Percentiles rank a stretch among this genome's conserved stretches.
phyloP scores from a whole-genome alignment of 768 basidiomycete species.

The Inosperma sp. region DNA sequence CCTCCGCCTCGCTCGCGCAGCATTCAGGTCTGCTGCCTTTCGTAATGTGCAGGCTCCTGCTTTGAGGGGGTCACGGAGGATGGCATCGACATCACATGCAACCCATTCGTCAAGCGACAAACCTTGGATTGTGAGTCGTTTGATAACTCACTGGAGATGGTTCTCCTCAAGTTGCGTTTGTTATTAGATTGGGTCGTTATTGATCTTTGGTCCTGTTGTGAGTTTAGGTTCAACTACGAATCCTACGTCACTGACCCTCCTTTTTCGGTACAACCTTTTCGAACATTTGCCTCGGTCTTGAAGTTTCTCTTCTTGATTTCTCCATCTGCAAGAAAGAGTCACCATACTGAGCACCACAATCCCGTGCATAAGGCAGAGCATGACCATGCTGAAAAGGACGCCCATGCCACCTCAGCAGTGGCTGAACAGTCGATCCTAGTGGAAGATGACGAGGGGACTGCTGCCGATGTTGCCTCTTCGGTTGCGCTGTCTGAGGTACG shows the following conservation, averaged over 20 bases:
- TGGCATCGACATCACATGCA: slow-evolving; percentile 33
- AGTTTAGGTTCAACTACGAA: slow-evolving; percentile 15
- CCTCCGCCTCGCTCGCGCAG: slow-evolving; percentile 35
- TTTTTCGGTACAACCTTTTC: not conserved
- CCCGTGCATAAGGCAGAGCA: slow-evolving; percentile 35
- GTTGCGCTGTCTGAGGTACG: slow-evolving; percentile 31
- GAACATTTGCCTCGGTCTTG: not conserved
- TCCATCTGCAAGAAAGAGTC: slow-evolving; percentile 35
- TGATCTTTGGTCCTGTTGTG: slow-evolving; percentile 40
- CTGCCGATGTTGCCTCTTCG: slow-evolving; percentile 34
- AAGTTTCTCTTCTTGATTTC: slow-evolving; percentile 42
- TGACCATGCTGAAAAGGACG: slow-evolving; percentile 18
- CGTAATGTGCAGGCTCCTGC: slow-evolving; percentile 26
- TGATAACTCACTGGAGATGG: slow-evolving; percentile 10
- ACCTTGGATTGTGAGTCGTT: slow-evolving; percentile 41
- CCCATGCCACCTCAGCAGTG: slow-evolving; percentile 14
- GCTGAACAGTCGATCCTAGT: slow-evolving; percentile 23
- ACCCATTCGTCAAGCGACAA: slow-evolving; percentile 35
- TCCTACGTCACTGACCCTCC: slow-evolving; percentile 7
- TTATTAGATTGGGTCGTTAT: slow-evolving; percentile 36
- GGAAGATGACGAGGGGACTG: slow-evolving; percentile 39
- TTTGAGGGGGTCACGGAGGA: slow-evolving; percentile 29
- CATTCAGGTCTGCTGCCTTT: slow-evolving; percentile 32
- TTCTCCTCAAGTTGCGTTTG: not conserved
- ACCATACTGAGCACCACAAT: slow-evolving; percentile 14